Conservation (phyloP, 2,329 filamentous ascomycete genomes). For the Ascochyta rabiei region DNA sequence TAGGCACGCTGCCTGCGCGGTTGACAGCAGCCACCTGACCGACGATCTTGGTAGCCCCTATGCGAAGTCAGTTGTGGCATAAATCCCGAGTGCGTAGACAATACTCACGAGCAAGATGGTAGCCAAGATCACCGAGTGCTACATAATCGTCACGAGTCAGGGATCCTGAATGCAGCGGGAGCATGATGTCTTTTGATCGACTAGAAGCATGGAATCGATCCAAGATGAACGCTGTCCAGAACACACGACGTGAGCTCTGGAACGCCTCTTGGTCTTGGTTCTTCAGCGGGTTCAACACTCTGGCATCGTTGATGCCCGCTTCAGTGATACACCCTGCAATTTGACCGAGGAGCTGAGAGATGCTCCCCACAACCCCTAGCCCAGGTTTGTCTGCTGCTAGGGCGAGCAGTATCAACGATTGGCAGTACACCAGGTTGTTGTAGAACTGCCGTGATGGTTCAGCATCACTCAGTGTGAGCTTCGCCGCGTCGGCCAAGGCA, state of each 20-base stretch:
- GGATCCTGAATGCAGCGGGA: constrained; percentile 39
- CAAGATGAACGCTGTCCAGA: constrained; percentile 46
- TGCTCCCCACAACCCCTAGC: constrained; percentile 32
- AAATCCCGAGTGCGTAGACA: neutral
- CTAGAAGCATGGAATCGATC: constrained; percentile 47
- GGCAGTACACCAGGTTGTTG: constrained; percentile 44
- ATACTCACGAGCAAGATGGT: constrained; percentile 46
- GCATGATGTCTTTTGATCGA: constrained; percentile 39
- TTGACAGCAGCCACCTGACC: constrained; percentile 39
- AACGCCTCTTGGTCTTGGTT: constrained; percentile 41
- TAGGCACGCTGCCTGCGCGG: constrained; percentile 37
- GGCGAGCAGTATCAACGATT: constrained; percentile 39
- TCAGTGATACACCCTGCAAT: constrained; percentile 40
- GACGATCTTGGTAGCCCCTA: constrained; percentile 41
- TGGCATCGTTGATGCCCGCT: constrained; percentile 40
- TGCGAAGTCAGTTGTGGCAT: constrained; percentile 10
- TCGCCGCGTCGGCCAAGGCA: constrained; percentile 38
- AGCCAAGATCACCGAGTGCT: constrained; percentile 42
- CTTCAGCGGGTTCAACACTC: constrained; percentile 30
- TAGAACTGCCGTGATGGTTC: constrained; percentile 39
- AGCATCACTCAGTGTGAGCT: constrained; percentile 33
- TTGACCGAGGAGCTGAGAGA: constrained; percentile 40
- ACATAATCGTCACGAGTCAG: constrained; percentile 41
- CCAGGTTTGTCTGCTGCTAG: constrained; percentile 43
- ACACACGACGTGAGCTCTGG: constrained; percentile 41